A percentile compares a stretch with the other conserved stretches of the same genome.
Evolutionary conservation across 495 filamentous ascomycete genomes (phyloP).

Genomic region (Penicillium coffeae): DNA sequence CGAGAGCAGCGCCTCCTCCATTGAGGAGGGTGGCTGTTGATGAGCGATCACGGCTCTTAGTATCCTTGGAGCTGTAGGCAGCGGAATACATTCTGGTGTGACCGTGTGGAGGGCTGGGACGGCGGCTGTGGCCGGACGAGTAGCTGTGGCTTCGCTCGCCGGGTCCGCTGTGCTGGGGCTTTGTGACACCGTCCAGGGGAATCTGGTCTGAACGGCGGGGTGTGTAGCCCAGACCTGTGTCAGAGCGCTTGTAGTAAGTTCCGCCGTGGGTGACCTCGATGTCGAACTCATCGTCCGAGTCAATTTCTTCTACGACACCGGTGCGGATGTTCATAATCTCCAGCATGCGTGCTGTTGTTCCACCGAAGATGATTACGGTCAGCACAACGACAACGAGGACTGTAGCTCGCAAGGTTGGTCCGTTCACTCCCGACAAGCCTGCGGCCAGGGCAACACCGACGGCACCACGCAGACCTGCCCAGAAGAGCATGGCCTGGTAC

Average conservation of each 20-base stretch:
- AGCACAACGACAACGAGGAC: conserved; percentile 95
- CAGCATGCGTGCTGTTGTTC: conserved; percentile 96
- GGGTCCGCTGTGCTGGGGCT: conserved; percentile 24
- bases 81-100: conserved; percentile 56
- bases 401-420: conserved; percentile 76
- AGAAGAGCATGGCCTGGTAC: conserved; percentile 97
- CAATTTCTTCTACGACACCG: conserved; percentile 92
- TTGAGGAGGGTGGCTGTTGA: conserved; percentile 39
- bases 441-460: conserved; percentile 97
- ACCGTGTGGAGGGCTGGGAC: conserved; percentile 43
- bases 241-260: conserved; percentile 73
- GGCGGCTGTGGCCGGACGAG: conserved; percentile 52
- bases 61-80: conserved; percentile 48
- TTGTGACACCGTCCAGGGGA: conserved; percentile 49
- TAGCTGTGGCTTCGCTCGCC: conserved; percentile 42
- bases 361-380: conserved; percentile 97
- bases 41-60: conserved; percentile 37
- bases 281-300: conserved; percentile 97
- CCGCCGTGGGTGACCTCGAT: conserved; percentile 78
- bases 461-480: conserved; percentile 92
- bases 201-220: conserved; percentile 60
- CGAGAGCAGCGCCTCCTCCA: conserved; percentile 30
- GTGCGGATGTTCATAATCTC: conserved; percentile 93
- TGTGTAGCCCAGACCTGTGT: conserved; percentile 66
- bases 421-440: conserved; percentile 72